Conservation (phyloP, 805 yeast species). For the Kregervanrija pseudodelftensis region DNA sequence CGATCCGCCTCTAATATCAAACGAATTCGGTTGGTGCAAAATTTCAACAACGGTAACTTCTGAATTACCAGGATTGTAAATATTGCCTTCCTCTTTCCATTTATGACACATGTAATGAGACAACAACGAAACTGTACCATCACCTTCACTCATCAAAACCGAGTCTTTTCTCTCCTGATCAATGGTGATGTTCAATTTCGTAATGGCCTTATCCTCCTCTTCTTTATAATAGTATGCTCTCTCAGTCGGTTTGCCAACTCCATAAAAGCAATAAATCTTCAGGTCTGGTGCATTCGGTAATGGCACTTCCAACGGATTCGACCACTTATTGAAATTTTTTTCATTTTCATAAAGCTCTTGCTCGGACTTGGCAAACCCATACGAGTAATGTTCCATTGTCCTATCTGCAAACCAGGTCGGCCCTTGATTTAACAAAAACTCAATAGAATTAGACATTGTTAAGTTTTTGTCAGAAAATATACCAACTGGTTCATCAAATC, state of each 20-base stretch:
- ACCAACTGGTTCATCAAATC: constrained; percentile 45
- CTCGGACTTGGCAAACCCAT: constrained; percentile 59
- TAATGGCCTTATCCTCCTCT: constrained; percentile 43
- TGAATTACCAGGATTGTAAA: constrained; percentile 73
- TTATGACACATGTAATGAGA: constrained; percentile 89
- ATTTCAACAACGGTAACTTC: constrained; percentile 81
- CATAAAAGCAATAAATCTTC: constrained; percentile 85
- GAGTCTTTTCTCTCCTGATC: constrained; percentile 58
- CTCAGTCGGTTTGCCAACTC: constrained; percentile 96
- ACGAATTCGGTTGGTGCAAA: constrained; percentile 86
- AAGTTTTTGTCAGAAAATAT: constrained; percentile 41
- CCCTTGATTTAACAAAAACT: constrained; percentile 52
- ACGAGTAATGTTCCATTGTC: constrained; percentile 65
- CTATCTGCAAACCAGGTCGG: constrained; percentile 74
- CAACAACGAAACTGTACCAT: constrained; percentile 85
- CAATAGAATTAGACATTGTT: constrained; percentile 62
- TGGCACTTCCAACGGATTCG: constrained; percentile 89
- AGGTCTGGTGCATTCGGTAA: constrained; percentile 91
- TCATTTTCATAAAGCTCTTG: constrained; percentile 60
- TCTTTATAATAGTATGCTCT: constrained; percentile 83
- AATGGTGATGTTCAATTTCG: constrained; percentile 63
- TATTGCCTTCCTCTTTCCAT: constrained; percentile 62
- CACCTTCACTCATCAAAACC: constrained; percentile 85
- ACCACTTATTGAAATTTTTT: constrained; percentile 74
- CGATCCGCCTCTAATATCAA: constrained; percentile 95